Conservation (phyloP, 805 yeast species). For the Spathaspora girioi region DNA sequence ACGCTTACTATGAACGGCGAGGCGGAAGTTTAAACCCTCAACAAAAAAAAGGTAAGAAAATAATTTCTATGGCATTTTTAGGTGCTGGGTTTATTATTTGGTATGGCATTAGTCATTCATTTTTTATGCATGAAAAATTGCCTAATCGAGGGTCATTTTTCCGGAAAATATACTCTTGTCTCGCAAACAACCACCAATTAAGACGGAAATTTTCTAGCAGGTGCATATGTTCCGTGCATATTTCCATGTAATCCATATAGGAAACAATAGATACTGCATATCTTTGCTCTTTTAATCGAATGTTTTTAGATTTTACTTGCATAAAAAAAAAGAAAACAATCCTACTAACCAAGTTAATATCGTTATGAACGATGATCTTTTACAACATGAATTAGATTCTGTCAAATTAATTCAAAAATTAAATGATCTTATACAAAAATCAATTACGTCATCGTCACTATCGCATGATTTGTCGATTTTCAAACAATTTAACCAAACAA, state of each 20-base stretch:
- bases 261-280: background rate
- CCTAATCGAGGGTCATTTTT: background rate
- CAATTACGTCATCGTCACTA: background rate
- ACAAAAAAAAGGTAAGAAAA: too few relatives aligned
- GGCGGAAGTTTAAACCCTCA: too few relatives aligned
- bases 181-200: background rate
- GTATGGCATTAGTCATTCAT: background rate
- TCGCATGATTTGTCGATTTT: slow-evolving; percentile 1
- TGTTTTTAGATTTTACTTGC: background rate
- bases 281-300: background rate
- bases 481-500: slow-evolving; percentile 3
- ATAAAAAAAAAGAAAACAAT: too few relatives aligned
- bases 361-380: background rate
- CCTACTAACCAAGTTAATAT: background rate
- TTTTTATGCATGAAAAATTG: background rate
- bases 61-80: too few relatives aligned
- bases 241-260: background rate
- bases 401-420: slow-evolving; percentile 1
- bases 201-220: background rate
- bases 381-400: slow-evolving; percentile 1
- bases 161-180: background rate
- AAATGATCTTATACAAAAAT: background rate
- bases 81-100: too few relatives aligned
- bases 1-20: too few relatives aligned
- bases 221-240: background rate